phyloP scores from a whole-genome alignment of 257 asterid species.

The Jaltomata sinuosa region DNA sequence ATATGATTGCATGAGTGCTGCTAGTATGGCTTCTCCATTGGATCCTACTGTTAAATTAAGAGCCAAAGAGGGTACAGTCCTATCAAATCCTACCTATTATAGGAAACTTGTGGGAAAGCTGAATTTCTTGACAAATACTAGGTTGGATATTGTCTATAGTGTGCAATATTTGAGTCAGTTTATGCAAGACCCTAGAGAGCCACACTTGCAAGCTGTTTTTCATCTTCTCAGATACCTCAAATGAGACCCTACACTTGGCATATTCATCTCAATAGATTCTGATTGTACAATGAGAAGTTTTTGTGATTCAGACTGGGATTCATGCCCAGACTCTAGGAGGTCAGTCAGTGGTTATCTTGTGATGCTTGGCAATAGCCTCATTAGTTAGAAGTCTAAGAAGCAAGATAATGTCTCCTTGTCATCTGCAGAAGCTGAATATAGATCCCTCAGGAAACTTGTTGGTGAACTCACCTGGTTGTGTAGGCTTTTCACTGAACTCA shows the following conservation, averaged over 20 bases:
- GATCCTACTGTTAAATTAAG: not conserved
- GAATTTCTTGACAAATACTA: too few relatives aligned
- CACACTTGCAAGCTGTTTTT: not conserved
- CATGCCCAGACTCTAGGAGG: not conserved
- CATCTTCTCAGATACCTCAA: not conserved
- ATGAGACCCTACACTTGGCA: not conserved
- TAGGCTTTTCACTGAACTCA: not conserved
- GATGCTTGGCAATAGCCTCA: too few relatives aligned
- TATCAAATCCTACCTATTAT: not conserved
- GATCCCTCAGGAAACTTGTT: not conserved
- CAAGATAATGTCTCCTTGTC: not conserved
- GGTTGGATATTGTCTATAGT: too few relatives aligned
- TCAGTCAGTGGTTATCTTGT: too few relatives aligned
- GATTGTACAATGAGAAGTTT: not conserved
- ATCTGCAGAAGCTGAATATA: not conserved
- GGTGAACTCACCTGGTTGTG: not conserved
- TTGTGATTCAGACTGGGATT: not conserved
- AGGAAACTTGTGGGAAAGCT: not conserved
- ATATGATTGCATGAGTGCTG: not conserved
- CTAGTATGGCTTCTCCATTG: not conserved
- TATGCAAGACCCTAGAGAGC: not conserved
- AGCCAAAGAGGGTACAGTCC: not conserved
- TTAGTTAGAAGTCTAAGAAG: too few relatives aligned
- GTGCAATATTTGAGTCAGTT: not conserved
- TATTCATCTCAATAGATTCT: not conserved